Evolutionary conservation across 495 filamentous ascomycete species (phyloP), one percentile per base, ranked within the genome.

Genomic region (Thermothielavioides terrestris): DNA sequence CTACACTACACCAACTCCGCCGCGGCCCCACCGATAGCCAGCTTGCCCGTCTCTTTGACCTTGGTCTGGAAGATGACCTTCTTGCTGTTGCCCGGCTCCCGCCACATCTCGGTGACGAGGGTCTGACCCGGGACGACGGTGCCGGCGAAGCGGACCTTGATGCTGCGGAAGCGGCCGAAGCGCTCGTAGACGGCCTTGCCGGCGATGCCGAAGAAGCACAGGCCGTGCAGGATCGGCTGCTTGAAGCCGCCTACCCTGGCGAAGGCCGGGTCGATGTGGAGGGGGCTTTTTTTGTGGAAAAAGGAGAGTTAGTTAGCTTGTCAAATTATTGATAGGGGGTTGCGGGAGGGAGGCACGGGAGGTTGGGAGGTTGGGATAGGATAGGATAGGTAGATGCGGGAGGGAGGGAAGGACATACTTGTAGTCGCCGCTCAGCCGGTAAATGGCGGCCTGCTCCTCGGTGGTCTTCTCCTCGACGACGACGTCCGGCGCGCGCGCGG

Each of bases 21-120:
- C 15, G 89, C 91, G 17, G 86, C 94, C 11, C 84, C 88, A 9
- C 79, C 78, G 68, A 98, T 95, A 53, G 85, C 87, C 55, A 89
- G 70, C 77, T 95, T 97, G 38, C 92, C 94, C 42, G 92, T 98
- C 77, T 98, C 92, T 61, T 89, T 87, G 35, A 98, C 92, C 62
- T 79, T 91, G 17, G 82, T 81, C 78, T 97, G 89, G 76, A 98
- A 98, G 40, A 95, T 68, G 22, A 98, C 83, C 61, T 79, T 78
- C 60, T 78, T 78, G n/a, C 26, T 36, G n/a, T 82, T 85, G n/a
- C n/a, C n/a, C n/a, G n/a, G n/a, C 63, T 91, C 89, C 78, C 89
- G 95, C 92, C 92, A 98, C 88, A 95, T 94, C 80, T 97, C 92
- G 26, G 90, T 97, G 59, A 82, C 79, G 30, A 98, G 78, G 43